Conservation (phyloP, 305 asterid genomes). For the Euphrasia arctica region DNA sequence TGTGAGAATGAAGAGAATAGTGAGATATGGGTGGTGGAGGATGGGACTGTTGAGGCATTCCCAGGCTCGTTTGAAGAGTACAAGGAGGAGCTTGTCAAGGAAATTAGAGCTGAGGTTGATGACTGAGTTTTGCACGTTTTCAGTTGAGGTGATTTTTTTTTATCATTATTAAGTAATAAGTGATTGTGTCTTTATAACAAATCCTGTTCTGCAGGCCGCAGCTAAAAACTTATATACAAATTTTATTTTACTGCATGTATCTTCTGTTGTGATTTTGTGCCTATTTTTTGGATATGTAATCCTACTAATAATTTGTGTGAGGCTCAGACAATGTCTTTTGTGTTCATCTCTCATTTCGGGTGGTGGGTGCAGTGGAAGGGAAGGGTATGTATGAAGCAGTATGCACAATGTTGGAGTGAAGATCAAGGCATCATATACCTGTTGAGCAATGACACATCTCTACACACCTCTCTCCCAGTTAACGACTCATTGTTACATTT, state of each 20-base stretch:
- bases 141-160: not conserved
- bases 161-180: too few relatives aligned
- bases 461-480: not conserved
- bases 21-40: conserved; percentile 5
- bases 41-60: not conserved
- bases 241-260: not conserved
- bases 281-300: too few relatives aligned
- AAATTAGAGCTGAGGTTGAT: conserved; percentile 3
- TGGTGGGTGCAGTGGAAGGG: not conserved
- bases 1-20: not conserved
- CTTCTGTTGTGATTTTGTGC: not conserved
- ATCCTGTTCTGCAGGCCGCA: not conserved
- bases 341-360: not conserved
- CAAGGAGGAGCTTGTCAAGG: conserved; percentile 1
- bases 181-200: not conserved
- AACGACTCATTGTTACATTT: too few relatives aligned
- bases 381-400: too few relatives aligned
- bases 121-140: not conserved
- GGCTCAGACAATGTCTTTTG: not conserved
- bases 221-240: not conserved
- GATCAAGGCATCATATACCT: not conserved
- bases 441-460: not conserved
- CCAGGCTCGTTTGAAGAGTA: not conserved
- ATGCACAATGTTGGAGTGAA: not conserved
- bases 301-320: too few relatives aligned